Conservation (phyloP, 306 rosid genomes). For the Fagus sylvatica region DNA sequence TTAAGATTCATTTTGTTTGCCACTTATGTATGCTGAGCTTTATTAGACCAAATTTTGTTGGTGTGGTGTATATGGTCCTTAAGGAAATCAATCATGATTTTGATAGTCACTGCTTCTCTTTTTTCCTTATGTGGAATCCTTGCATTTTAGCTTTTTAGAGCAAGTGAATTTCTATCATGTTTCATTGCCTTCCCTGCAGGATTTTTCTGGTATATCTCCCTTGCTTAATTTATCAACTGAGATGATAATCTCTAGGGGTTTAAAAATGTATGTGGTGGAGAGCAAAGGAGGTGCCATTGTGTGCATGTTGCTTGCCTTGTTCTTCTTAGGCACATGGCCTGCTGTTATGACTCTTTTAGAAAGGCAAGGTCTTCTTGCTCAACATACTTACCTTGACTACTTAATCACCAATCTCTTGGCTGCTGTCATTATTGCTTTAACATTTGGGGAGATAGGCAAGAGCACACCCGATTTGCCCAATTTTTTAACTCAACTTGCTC, state of each 20-base stretch:
- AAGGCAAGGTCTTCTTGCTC: constrained; percentile 91
- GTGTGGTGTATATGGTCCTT: not conserved
- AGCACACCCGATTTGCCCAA: constrained; percentile 50
- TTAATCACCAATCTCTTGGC: constrained; percentile 77
- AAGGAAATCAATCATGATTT: not conserved
- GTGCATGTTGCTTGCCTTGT: constrained; percentile 75
- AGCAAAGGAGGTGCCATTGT: constrained; percentile 85
- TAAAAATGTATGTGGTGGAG: constrained; percentile 79
- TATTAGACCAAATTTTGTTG: not conserved
- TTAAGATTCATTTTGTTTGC: not conserved
- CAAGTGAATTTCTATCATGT: not conserved
- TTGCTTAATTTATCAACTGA: constrained; percentile 33
- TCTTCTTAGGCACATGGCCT: constrained; percentile 89
- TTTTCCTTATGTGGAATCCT: not conserved
- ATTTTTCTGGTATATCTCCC: constrained; percentile 27
- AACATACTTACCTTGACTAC: constrained; percentile 91
- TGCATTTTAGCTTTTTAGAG: not conserved
- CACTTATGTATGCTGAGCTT: not conserved
- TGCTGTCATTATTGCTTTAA: constrained; percentile 78
- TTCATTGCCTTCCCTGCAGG: constrained; percentile 36
- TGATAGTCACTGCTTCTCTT: not conserved
- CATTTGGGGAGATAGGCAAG: constrained; percentile 76
- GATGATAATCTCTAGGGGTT: constrained; percentile 25
- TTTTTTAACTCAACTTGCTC: constrained; percentile 68
- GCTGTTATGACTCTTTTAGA: constrained; percentile 74